Conservation (phyloP, 257 asterid genomes). For the Oldenlandia corymbosa region DNA sequence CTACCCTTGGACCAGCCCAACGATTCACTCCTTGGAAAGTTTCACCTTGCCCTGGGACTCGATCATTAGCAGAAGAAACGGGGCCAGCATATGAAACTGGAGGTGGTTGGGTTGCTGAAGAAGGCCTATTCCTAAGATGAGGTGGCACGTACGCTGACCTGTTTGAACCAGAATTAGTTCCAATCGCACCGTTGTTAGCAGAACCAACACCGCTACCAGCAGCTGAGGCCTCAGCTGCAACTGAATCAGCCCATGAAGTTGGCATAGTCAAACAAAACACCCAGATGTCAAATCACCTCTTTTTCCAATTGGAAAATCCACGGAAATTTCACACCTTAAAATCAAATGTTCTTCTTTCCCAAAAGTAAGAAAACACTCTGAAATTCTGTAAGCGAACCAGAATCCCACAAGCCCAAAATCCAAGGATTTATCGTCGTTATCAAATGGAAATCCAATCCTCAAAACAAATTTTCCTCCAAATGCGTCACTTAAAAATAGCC, state of each 20-base stretch:
- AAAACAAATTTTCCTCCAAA: not conserved
- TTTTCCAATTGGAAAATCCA: not conserved
- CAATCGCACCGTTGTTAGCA: constrained; percentile 21
- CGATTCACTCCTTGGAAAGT: constrained; percentile 27
- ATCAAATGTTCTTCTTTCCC: not conserved
- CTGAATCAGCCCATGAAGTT: constrained; percentile 79
- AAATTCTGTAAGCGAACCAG: not conserved
- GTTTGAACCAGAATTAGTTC: constrained; percentile 28
- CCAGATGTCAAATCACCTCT: constrained; percentile 14
- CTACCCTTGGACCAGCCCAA: constrained; percentile 29
- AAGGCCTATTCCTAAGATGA: constrained; percentile 76
- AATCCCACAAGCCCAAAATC: not conserved
- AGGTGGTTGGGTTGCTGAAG: constrained; percentile 35
- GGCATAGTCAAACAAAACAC: constrained; percentile 49
- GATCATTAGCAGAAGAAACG: constrained; percentile 29
- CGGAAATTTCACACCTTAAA: not conserved
- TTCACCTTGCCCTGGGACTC: constrained; percentile 31
- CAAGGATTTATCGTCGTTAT: constrained; percentile 9
- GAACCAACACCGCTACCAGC: constrained; percentile 33
- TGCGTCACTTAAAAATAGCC: not conserved
- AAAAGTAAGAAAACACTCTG: not conserved
- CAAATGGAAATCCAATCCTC: constrained; percentile 9
- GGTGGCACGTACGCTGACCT: constrained; percentile 74
- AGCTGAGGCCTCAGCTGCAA: constrained; percentile 48
- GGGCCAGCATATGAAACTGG: constrained; percentile 32